These are phyloP conservation scores for Pyrenochaeta sp. DNA, from an alignment of 2,329 filamentous ascomycete species.

Conservation along the genomic window DNA sequence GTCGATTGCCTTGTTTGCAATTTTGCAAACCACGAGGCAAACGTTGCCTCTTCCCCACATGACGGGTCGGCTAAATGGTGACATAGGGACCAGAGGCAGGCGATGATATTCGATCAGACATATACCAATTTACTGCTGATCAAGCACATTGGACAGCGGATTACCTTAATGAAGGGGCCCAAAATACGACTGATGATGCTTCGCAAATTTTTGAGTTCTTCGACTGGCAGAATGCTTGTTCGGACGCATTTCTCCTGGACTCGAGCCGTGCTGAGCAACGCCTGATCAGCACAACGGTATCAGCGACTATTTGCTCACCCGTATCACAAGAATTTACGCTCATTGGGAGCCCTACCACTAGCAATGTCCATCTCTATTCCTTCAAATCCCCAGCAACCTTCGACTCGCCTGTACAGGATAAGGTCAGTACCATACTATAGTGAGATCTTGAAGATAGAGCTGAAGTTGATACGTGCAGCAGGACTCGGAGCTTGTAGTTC, in stretches of 20 bases:
- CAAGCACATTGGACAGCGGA: not conserved
- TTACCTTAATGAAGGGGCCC: not conserved
- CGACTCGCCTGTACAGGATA: no score
- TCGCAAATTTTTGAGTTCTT: constrained; percentile 6
- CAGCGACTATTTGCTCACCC: not conserved
- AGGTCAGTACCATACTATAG: no score
- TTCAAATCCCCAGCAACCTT: no score
- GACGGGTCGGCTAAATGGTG: no score
- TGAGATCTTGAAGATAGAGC: no score
- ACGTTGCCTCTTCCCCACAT: no score
- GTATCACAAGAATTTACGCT: not conserved
- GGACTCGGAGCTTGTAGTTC: no score
- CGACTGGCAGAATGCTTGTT: constrained; percentile 1
- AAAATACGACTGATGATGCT: not conserved
- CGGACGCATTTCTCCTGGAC: not conserved
- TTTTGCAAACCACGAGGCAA: no score
- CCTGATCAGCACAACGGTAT: not conserved
- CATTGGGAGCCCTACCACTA: not conserved
- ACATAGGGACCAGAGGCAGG: no score
- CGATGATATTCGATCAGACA: not conserved
- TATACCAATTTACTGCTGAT: not conserved
- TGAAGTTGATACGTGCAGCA: no score
- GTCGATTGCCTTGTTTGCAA: constrained; percentile 4
- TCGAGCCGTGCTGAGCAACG: not conserved
- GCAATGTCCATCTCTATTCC: no score